Conservation (phyloP, 1,284 basidiomycete species). For the Cutaneotrichosporon cavernicola region DNA sequence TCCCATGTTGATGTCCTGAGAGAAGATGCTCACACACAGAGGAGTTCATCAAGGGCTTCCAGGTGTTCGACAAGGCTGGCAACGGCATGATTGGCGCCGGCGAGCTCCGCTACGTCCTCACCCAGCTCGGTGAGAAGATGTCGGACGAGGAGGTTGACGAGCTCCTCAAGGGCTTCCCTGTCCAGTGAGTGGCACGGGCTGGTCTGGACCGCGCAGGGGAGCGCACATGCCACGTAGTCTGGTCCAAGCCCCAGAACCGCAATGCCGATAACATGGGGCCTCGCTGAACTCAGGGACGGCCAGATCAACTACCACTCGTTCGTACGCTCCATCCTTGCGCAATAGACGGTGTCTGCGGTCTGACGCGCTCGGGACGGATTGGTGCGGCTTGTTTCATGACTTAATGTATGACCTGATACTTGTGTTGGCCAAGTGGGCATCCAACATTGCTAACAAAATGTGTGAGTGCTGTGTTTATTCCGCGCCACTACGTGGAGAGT, state of each 20-base stretch:
- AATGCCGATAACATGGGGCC: not conserved
- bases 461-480: not conserved
- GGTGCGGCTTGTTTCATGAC: constrained; percentile 13
- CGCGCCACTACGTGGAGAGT: not conserved
- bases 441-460: not conserved
- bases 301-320: constrained; percentile 98
- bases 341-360: constrained; percentile 54
- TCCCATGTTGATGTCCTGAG: not conserved
- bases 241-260: not conserved
- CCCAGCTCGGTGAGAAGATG: constrained; percentile 97
- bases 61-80: constrained; percentile 97
- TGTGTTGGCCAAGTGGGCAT: not conserved
- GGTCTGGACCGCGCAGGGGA: not conserved
- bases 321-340: constrained; percentile 84
- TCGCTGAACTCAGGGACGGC: constrained; percentile 68
- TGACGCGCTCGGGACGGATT: not conserved
- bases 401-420: constrained; percentile 14
- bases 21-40: constrained; percentile 58
- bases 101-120: constrained; percentile 87
- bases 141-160: constrained; percentile 97
- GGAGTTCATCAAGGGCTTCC: constrained; percentile 98
- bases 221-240: not conserved
- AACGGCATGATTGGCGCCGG: constrained; percentile 95
- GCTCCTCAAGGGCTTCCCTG: constrained; percentile 74
- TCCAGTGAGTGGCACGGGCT: constrained; percentile 39